Base-by-base conservation (phyloP, 2,329 filamentous ascomycete genomes). In the Daldinia sp. region DNA sequence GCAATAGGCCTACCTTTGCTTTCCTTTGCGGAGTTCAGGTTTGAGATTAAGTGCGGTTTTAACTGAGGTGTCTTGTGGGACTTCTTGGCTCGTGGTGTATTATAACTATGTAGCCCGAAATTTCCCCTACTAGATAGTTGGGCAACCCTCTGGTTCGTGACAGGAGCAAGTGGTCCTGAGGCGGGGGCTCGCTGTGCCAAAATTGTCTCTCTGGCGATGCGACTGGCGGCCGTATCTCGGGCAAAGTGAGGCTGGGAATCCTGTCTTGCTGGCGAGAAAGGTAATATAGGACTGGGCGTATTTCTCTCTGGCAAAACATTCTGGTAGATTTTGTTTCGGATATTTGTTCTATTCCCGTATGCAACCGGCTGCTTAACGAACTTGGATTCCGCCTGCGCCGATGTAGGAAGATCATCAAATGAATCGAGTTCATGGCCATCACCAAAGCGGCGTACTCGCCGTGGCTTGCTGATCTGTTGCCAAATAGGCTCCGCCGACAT, bases 321-420 rank as follows among this genome's bases (percentile, higher is more conserved):
- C 63, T 87, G 84, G 62, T 84, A 82, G 7, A 85, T 73, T 71
- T 83, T 87, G 72, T 82, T 87, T 56, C 87, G 82, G 30, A 86
- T 72, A 37, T 81, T 79, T 32, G 86, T 84, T 76, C 90, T 93
- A 23, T 90, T 87, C 43, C 90, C 88, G 55, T 86, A 85, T 47
- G 85, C 87, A 35, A 90, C 81, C 2, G 95, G 94, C 70, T 91
- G 88, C 76, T 94, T 96, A 64, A 93, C 83, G 73, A 87, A 99
- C 71, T 87, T 91, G 65, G 88, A 93, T 77, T 99, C 95, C 11
- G 87, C 85, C 63, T 90, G 87, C 10, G 85, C 87, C 13, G 94
- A 97, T 0, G 94, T 98, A 1, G 94, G 94, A 58, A 99, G 81
- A 77, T 99, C 95, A 75, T 99, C 95, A 75, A 99, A 98, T 2